Evolutionary conservation across 2,329 filamentous ascomycete species (phyloP).

Genomic region (Fusarium cicatricum): DNA sequence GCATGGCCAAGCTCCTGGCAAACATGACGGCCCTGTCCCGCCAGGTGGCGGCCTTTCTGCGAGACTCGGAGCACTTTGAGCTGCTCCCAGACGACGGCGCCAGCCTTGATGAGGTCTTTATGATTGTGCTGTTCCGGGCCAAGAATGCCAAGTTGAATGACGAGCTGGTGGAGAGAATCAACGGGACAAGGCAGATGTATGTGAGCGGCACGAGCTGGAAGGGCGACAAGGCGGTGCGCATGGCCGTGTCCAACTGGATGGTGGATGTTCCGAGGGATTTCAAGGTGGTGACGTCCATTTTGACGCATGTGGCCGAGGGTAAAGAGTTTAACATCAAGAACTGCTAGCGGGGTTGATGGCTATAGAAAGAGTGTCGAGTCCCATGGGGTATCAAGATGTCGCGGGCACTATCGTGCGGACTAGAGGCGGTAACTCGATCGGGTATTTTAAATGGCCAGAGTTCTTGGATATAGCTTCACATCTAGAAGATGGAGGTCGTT

Average conservation of each 20-base stretch:
- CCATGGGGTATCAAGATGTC: not conserved
- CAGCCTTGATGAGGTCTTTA: slow-evolving; percentile 62
- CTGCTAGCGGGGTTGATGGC: not conserved
- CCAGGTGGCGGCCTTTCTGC: slow-evolving; percentile 69
- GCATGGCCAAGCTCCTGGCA: slow-evolving; percentile 74
- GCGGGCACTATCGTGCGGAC: not conserved
- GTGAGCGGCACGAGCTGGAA: slow-evolving; percentile 84
- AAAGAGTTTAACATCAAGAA: slow-evolving; percentile 41
- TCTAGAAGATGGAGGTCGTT: no score
- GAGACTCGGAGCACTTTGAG: slow-evolving; percentile 68
- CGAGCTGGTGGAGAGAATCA: slow-evolving; percentile 75
- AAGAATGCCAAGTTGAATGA: slow-evolving; percentile 69
- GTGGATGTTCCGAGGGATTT: slow-evolving; percentile 75
- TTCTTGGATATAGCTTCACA: not conserved
- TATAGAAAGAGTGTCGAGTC: not conserved
- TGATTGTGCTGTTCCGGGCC: slow-evolving; percentile 80
- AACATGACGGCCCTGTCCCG: slow-evolving; percentile 78
- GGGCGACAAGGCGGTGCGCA: slow-evolving; percentile 76
- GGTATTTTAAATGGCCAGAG: not conserved
- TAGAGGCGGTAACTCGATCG: slow-evolving; percentile 1
- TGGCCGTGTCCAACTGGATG: slow-evolving; percentile 88
- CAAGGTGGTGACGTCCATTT: slow-evolving; percentile 68
- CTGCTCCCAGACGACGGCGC: slow-evolving; percentile 64
- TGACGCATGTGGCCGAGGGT: slow-evolving; percentile 59
- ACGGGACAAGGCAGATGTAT: slow-evolving; percentile 77